Conservation (phyloP, 106 monocot genomes). For the Agapanthus africanus region DNA sequence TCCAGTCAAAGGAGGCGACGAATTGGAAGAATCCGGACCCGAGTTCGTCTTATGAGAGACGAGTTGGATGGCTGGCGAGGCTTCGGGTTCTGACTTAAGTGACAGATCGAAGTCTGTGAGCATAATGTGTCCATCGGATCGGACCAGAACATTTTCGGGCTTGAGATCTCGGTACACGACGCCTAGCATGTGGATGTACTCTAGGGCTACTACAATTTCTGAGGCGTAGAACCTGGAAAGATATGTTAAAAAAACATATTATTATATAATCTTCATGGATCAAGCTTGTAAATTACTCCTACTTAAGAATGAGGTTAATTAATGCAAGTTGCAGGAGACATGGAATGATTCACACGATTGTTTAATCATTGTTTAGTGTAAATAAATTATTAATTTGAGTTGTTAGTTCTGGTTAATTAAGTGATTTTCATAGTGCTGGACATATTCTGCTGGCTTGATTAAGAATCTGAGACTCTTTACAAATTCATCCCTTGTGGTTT, state of each 20-base stretch:
- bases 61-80: slow-evolving; percentile 47
- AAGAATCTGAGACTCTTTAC: no score
- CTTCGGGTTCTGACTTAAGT: slow-evolving; percentile 40
- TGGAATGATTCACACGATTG: no score
- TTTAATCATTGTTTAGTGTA: no score
- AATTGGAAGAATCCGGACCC: not conserved
- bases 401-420: not conserved
- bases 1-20: not conserved
- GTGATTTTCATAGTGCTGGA: not conserved
- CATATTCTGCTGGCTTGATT: no score
- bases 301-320: not conserved
- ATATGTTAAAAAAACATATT: no score
- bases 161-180: slow-evolving; percentile 84
- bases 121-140: slow-evolving; percentile 90
- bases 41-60: slow-evolving; percentile 19
- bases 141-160: slow-evolving; percentile 87
- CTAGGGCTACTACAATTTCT: slow-evolving; percentile 82
- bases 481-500: no score
- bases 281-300: no score
- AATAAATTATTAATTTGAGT: no score
- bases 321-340: slow-evolving; percentile 4
- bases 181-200: slow-evolving; percentile 92
- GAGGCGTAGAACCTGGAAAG: slow-evolving; percentile 71
- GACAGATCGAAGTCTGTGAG: slow-evolving; percentile 93
- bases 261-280: no score